A percentile compares a stretch with the other conserved stretches of the same genome.
phyloP scores from a whole-genome alignment of 2,329 filamentous ascomycete species.

The Fusarium udum region DNA sequence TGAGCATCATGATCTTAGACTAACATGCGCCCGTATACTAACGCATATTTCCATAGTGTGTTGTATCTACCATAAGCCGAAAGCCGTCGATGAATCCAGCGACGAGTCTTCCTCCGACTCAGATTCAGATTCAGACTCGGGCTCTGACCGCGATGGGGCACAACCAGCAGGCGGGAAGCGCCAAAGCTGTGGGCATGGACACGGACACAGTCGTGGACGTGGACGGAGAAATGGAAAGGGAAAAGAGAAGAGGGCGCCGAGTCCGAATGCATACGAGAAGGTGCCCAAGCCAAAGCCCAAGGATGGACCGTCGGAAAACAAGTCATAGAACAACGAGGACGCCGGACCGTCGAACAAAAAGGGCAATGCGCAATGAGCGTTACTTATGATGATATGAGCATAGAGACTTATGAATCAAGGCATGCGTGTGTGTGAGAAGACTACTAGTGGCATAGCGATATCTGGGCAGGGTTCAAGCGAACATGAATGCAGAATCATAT shows the following conservation, averaged over 20 bases:
- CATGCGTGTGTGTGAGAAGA: background rate
- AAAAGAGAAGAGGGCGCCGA: slow-evolving; percentile 62
- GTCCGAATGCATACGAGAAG: slow-evolving; percentile 85
- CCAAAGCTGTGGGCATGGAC: slow-evolving; percentile 53
- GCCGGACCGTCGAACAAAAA: background rate
- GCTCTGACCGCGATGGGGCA: slow-evolving; percentile 43
- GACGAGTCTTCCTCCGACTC: slow-evolving; percentile 70
- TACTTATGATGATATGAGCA: slow-evolving; percentile 24
- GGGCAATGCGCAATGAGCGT: background rate
- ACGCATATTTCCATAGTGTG: slow-evolving; percentile 71
- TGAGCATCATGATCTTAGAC: slow-evolving; percentile 50
- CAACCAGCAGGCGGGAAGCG: slow-evolving; percentile 49
- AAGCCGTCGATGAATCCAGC: slow-evolving; percentile 83
- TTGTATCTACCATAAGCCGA: slow-evolving; percentile 95
- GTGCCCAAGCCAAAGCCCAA: slow-evolving; percentile 62
- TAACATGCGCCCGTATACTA: background rate
- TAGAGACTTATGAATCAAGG: slow-evolving; percentile 9
- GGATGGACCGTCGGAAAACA: slow-evolving; percentile 35
- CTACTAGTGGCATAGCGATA: background rate
- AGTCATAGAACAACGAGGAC: slow-evolving; percentile 30
- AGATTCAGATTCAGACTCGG: slow-evolving; percentile 62
- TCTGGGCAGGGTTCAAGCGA: slow-evolving; percentile 3
- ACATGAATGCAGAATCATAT: slow-evolving; percentile 4
- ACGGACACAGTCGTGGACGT: slow-evolving; percentile 46
- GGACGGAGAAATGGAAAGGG: slow-evolving; percentile 46